Base-by-base conservation (phyloP, 2,329 filamentous ascomycete genomes). In the Pestalotiopsis sp. region DNA sequence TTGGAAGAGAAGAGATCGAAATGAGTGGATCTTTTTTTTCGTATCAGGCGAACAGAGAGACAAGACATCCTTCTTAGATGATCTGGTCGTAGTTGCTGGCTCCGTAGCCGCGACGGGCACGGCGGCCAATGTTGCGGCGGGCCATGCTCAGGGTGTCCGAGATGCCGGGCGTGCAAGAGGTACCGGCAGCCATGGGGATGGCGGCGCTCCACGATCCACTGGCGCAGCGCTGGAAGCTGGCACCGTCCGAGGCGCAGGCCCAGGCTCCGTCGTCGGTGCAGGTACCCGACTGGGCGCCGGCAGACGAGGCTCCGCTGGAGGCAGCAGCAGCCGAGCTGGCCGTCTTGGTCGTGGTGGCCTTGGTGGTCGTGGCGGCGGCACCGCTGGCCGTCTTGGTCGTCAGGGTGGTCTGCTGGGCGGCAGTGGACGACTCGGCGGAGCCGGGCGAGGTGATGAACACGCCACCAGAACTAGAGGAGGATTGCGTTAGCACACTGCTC, bases 151-250 rank as follows among this genome's bases (percentile, higher is more conserved):
- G 71, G 41, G 58, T 73, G 68, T 71, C 65, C 64, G 73, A 73
- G 14, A 75, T 63, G 14, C 77, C 77, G 2, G 78, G 71, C 7
- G 70, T 80, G 78, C 89, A 91, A 36, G 79, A 78, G 14, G 86
- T 90, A 49, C 89, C 89, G 1, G 80, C 71, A 1, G 88, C 84
- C 82, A 90, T 83, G 45, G 78, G 73, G 69, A 86, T 81, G 52
- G 81, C 70, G 5, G 73, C 74, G 20, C 85, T 84, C 89, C 89
- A 91, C 66, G 77, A 72, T 5, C 88, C 88, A 14, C 82, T 85
- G n/a, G 87, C 88, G 73, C 89, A 91, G 68, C 88, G 87, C 79
- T 91, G 88, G 82, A 89, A 91, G 64, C 83, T 81, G 27, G 77
- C 79, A 64, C 87, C 88, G 20, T 79, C 81, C 31, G 59, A 61